A percentile compares a stretch with the other conserved stretches of the same genome.
These are phyloP conservation scores for Gnomoniopsis smithogilvyi DNA, from an alignment of 2,329 filamentous ascomycete species.

Conservation along the genomic window DNA sequence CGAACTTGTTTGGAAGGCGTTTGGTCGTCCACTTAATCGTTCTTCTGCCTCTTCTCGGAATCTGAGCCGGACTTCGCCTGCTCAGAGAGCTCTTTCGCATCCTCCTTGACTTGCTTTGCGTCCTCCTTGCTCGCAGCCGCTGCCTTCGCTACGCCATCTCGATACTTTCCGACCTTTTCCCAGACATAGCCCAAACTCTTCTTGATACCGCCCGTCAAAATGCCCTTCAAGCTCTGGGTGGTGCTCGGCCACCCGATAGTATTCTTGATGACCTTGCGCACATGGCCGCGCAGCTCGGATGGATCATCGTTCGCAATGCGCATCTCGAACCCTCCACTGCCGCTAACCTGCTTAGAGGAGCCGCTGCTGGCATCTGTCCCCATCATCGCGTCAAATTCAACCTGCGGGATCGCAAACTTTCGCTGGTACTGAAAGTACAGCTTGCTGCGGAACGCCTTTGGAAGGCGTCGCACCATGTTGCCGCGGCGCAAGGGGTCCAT, in stretches of 20 bases:
- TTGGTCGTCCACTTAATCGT: constrained; percentile 1
- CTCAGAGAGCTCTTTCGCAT: not conserved
- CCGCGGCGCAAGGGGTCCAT: constrained; percentile 88
- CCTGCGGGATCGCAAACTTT: constrained; percentile 79
- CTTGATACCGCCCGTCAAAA: constrained; percentile 71
- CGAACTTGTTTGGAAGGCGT: not conserved
- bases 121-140: constrained; percentile 1
- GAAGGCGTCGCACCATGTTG: constrained; percentile 94
- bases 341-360: constrained; percentile 60
- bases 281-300: constrained; percentile 63
- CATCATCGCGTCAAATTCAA: constrained; percentile 84
- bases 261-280: constrained; percentile 75
- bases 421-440: constrained; percentile 94
- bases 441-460: constrained; percentile 79
- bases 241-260: constrained; percentile 93
- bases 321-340: constrained; percentile 78
- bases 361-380: constrained; percentile 67
- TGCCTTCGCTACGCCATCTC: constrained; percentile 35
- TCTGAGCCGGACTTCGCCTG: not conserved
- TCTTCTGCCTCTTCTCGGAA: constrained; percentile 2
- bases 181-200: constrained; percentile 72
- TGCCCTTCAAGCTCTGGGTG: constrained; percentile 79
- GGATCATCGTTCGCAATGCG: constrained; percentile 72
- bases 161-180: constrained; percentile 75
- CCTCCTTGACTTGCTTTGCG: not conserved